phyloP scores from a whole-genome alignment of 805 yeast genomes.

The Deakozyma indianensis region DNA sequence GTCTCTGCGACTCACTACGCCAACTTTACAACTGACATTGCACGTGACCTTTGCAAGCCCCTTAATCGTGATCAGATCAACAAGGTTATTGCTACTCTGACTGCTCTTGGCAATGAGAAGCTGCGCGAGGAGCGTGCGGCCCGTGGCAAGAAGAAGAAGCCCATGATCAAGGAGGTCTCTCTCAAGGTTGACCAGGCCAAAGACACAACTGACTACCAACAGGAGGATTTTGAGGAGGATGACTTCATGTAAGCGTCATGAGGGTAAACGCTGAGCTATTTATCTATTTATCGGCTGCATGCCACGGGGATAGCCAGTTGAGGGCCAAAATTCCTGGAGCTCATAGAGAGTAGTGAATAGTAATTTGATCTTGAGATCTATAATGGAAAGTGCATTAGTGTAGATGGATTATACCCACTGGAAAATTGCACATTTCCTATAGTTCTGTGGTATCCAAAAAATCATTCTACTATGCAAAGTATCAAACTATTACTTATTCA shows the following conservation, averaged over 20 bases:
- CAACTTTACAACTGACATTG: conserved; percentile 65
- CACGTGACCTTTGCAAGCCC: conserved; percentile 75
- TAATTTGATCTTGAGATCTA: too few relatives aligned
- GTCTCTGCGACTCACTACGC: conserved; percentile 53
- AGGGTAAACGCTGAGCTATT: not conserved
- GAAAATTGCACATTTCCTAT: too few relatives aligned
- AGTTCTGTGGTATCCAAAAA: too few relatives aligned
- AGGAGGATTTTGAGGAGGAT: conserved; percentile 25
- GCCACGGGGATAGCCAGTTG: too few relatives aligned
- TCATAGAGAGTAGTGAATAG: too few relatives aligned
- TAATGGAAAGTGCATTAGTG: too few relatives aligned
- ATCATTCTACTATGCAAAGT: too few relatives aligned
- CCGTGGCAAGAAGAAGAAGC: conserved; percentile 93
- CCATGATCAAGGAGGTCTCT: conserved; percentile 58
- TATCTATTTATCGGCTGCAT: too few relatives aligned
- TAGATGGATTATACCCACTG: too few relatives aligned
- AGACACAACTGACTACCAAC: conserved; percentile 36
- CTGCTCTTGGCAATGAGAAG: conserved; percentile 69
- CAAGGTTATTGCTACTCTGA: conserved; percentile 74
- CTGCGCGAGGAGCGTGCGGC: conserved; percentile 82
- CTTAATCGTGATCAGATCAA: conserved; percentile 67
- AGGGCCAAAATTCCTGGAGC: too few relatives aligned
- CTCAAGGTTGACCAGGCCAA: conserved; percentile 45
- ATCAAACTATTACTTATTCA: too few relatives aligned
- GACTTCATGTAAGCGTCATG: conserved; percentile 32